Base-by-base conservation (phyloP, 1,284 basidiomycete species). In the Inonotus obliquus region DNA sequence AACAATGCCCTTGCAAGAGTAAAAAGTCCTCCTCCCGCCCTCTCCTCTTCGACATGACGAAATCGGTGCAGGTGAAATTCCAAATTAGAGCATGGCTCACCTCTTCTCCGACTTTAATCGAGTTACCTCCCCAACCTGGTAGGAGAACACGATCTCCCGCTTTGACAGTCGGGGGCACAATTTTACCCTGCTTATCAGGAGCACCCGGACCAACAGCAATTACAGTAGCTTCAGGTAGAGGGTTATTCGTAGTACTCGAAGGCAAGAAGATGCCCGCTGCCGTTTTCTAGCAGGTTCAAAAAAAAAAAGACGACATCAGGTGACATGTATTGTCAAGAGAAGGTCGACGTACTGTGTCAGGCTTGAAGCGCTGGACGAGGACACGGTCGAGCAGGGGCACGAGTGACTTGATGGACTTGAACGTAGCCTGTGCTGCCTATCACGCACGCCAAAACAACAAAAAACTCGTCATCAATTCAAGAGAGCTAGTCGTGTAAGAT, bases 31-130 rank as follows among this genome's bases (percentile, higher is more conserved):
- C 32, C 9, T 9, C 32, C 4, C 9, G 4, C 9, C 32, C 9
- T 9, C 32, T 4, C 9, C 9, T 32, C 4, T 32, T 32, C 32
- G 32, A 32, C 4, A 32, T 32, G 9, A 32, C 32, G 4, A 9
- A n/a, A 32, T 9, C 4, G 32, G 32, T 9, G 32, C 4, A 4
- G 32, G 32, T 9, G 23, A 47, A 25, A 25, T 4, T 19, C n/a
- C 4, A 32, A 32, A 4, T 32, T 9, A 9, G 9, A 11, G 59
- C 14, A 32, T 27, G 0, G 83, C 91, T 69, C 71, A 94, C 95
- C 73, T 98, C 96, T 35, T 99, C 96, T 62, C 95, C 96, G 59
- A 99, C 87, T 78, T 98, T 99, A 78, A 99, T 96, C 19, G 91
- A 76, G 75, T 89, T 95, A 17, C 96, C 96, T 61, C 96, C 96